Evolutionary conservation across 306 rosid species (phyloP).

Genomic region (Glycine latifolia): DNA sequence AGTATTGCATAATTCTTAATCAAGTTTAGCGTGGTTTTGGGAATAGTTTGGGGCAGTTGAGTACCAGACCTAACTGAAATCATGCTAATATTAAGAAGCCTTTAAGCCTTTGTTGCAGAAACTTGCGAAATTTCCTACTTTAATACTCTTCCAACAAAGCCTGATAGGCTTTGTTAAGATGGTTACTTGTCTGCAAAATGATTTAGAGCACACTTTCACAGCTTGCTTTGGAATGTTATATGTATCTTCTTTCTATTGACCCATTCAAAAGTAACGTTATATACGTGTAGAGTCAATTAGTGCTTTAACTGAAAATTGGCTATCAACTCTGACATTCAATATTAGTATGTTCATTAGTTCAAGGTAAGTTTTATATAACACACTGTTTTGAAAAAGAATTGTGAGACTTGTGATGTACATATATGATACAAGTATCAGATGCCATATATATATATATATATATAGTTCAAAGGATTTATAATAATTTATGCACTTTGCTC

Average conservation of each 20-base stretch:
- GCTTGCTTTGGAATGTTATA: not conserved
- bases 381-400: not conserved
- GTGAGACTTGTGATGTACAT: not conserved
- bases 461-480: too few species aligned
- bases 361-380: not conserved
- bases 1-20: too few species aligned
- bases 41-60: too few species aligned
- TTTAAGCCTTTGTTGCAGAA: not conserved
- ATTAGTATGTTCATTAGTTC: not conserved
- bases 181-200: not conserved
- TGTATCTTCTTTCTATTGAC: not conserved
- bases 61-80: too few species aligned
- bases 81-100: not conserved
- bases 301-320: not conserved
- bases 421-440: too few species aligned
- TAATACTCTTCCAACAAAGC: not conserved
- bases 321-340: not conserved
- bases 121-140: not conserved
- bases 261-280: too few species aligned
- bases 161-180: not conserved
- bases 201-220: not conserved
- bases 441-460: too few species aligned
- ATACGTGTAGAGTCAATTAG: not conserved
- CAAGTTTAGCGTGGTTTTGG: too few species aligned
- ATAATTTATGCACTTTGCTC: too few species aligned